Evolutionary conservation across 169 alveolate genomes (phyloP), one percentile per base, ranked within the genome.

Genomic region (Cryptosporidium sp.): DNA sequence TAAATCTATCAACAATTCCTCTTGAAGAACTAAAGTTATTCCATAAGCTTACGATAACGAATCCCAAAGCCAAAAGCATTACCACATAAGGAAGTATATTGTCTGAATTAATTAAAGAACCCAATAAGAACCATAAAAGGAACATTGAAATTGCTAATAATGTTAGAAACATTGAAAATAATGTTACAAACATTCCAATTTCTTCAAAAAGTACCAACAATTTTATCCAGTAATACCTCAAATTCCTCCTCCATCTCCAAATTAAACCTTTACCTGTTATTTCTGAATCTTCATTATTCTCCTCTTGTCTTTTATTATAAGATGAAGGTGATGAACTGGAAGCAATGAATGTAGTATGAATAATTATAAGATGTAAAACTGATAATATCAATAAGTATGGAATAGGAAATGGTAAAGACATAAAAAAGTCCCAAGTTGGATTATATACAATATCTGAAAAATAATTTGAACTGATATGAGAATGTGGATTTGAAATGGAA

Each of bases 71-170:
- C 2, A 92, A 84, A 14, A 91, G 60, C 93, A 92, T 87, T 23
- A 86, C 94, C 18, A 93, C 94, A 70, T 87, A 92, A 23, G 94
- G 94, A 29, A 92, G 68, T 37, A 92, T 89, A 12, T 87, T 91
- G 45, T 91, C 93, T 12, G 94, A 92, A 80, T 92, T 92, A 29
- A 92, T 84, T 10, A 92, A 73, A 42, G 94, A 92, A 1, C 94
- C 94, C 21, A 92, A 42, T 26, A 86, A 68, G 86, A 92, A 87
- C 94, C 94, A 92, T 9, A 92, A 68, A 26, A 85, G 23, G 37
- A 92, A 87, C 68, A 69, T 67, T 23, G 92, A 85, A 39, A 71
- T 61, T 6, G 91, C 92, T 56, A 73, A 35, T 56, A 73, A 23
- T 29, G 86, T 73, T 51, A 80, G 51, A 62, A 91, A 72, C 48